A percentile compares a stretch with the other conserved stretches of the same genome.
phyloP scores from a whole-genome alignment of 768 basidiomycete species.

The Lactifluus echinatus region DNA sequence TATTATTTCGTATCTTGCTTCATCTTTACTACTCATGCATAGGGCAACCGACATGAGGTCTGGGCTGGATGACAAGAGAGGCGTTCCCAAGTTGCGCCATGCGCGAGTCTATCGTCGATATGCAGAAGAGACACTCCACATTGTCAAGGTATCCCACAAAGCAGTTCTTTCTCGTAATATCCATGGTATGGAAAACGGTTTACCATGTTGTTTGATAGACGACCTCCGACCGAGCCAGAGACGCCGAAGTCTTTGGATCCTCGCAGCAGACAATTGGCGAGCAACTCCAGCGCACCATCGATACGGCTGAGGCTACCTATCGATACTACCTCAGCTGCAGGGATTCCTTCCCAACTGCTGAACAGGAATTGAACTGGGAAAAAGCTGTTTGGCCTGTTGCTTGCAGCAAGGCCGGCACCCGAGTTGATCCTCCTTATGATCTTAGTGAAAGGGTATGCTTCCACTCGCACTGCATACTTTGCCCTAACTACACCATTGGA shows the following conservation, averaged over 20 bases:
- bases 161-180: not conserved
- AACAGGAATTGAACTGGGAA: not conserved
- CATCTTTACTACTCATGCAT: not conserved
- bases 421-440: not conserved
- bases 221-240: conserved; percentile 2
- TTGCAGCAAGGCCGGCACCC: not conserved
- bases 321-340: conserved; percentile 1
- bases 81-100: not conserved
- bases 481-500: not conserved
- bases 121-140: not conserved
- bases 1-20: not conserved
- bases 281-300: not conserved
- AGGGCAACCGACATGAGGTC: not conserved
- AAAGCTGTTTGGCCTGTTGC: conserved; percentile 5
- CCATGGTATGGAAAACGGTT: not conserved
- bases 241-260: not conserved
- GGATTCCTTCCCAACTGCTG: conserved; percentile 1
- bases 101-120: conserved; percentile 1
- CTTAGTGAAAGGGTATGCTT: not conserved
- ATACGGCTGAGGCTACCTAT: not conserved
- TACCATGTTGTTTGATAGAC: not conserved
- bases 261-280: not conserved
- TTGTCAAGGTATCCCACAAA: conserved; percentile 1
- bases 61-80: not conserved
- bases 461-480: not conserved